Conservation (phyloP, 352 stramenopile genomes). For the Hyphochytrium catenoides region DNA sequence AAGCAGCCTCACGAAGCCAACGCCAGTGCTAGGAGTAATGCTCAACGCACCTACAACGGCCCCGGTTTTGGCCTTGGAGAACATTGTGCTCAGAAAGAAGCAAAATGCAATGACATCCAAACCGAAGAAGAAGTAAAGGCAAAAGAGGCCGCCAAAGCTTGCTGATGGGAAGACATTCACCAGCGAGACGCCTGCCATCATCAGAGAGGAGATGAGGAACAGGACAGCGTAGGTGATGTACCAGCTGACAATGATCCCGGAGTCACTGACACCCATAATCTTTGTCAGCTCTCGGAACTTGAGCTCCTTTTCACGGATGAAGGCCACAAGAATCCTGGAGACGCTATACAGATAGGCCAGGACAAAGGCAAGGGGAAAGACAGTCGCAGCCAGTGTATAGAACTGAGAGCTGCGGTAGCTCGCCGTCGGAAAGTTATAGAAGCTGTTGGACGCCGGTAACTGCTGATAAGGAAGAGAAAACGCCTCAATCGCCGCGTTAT, state of each 20-base stretch:
- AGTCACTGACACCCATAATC: conserved; percentile 69
- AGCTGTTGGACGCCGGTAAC: no score
- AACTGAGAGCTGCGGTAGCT: conserved; percentile 32
- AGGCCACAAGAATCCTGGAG: conserved; percentile 48
- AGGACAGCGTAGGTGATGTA: conserved; percentile 60
- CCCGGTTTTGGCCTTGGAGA: conserved; percentile 34
- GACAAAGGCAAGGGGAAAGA: conserved; percentile 70
- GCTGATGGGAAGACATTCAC: conserved; percentile 18
- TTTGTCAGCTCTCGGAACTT: conserved; percentile 73
- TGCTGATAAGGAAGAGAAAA: no score
- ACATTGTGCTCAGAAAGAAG: conserved; percentile 52
- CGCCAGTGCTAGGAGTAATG: no score
- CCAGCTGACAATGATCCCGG: conserved; percentile 29
- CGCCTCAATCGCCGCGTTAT: no score
- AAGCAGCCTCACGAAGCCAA: no score
- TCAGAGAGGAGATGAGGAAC: conserved; percentile 26
- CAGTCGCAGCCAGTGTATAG: conserved; percentile 34
- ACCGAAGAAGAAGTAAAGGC: conserved; percentile 48
- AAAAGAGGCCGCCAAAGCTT: conserved; percentile 19
- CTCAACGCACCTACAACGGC: conserved; percentile 46
- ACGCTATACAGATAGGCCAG: conserved; percentile 75
- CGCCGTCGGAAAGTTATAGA: conserved; percentile 16
- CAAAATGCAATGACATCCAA: conserved; percentile 25
- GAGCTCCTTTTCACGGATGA: conserved; percentile 78
- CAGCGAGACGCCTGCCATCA: conserved; percentile 26